Conservation (phyloP, 345 rosid genomes). For the Lagerstroemia speciosa region DNA sequence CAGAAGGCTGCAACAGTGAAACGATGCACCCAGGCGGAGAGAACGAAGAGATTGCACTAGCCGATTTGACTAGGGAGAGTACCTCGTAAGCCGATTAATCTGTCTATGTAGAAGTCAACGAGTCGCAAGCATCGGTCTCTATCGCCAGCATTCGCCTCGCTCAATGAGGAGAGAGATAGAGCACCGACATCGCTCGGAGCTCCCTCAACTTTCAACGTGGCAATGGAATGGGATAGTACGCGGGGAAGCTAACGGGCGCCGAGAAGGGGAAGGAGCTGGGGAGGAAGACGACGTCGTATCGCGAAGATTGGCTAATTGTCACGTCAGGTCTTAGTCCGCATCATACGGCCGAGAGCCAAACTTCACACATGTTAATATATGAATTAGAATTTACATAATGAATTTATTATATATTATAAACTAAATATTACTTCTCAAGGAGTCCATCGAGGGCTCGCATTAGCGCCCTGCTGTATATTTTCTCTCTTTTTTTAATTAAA, state of each 20-base stretch:
- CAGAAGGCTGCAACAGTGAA: neutral
- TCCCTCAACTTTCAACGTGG: conserved; percentile 1
- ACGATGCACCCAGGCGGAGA: no score
- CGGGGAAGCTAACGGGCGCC: conserved; percentile 18
- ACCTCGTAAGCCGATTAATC: neutral
- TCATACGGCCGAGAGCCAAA: no score
- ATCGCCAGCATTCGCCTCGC: neutral
- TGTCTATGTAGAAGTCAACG: neutral
- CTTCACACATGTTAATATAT: no score
- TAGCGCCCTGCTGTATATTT: no score
- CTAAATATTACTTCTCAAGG: no score
- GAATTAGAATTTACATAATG: no score
- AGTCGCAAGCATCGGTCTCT: neutral
- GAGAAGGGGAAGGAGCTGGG: neutral
- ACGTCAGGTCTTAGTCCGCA: no score
- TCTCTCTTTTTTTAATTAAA: no score
- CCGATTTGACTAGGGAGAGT: neutral
- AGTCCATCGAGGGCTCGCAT: no score
- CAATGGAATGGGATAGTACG: neutral
- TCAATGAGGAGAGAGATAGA: neutral
- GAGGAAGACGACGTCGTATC: neutral
- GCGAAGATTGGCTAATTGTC: no score
- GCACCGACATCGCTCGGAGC: neutral
- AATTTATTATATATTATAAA: no score
- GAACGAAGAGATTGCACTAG: no score